phyloP scores from a whole-genome alignment of 768 basidiomycete species.

The Boletus rubroflammeus region DNA sequence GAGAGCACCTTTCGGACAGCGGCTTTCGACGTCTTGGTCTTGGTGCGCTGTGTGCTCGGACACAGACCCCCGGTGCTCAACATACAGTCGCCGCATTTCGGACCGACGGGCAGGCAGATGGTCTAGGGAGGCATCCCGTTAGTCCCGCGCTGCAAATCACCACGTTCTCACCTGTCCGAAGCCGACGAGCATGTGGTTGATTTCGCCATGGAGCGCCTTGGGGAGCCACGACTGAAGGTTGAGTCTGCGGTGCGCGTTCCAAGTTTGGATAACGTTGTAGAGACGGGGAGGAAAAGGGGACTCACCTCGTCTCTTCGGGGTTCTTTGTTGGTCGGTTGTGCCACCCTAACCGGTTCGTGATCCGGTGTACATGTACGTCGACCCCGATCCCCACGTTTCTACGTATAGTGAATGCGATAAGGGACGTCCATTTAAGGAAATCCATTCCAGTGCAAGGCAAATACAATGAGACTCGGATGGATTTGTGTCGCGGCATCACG shows the following conservation, averaged over 20 bases:
- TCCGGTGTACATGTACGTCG: conserved; percentile 93
- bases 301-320: conserved; percentile 83
- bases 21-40: conserved; percentile 19
- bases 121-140: conserved; percentile 37
- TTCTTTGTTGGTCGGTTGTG: conserved; percentile 79
- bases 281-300: not conserved
- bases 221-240: conserved; percentile 87
- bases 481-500: not conserved
- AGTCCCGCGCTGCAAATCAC: not conserved
- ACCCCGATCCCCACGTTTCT: conserved; percentile 92
- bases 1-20: conserved; percentile 3
- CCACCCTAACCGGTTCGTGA: conserved; percentile 92
- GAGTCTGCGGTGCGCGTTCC: conserved; percentile 37
- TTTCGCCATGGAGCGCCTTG: conserved; percentile 63
- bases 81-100: conserved; percentile 62
- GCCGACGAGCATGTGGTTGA: conserved; percentile 78
- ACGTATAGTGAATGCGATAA: not conserved
- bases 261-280: not conserved
- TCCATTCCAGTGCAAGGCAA: not conserved
- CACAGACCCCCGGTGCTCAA: conserved; percentile 55
- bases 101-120: conserved; percentile 62
- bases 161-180: conserved; percentile 67
- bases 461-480: not conserved
- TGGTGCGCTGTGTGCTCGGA: conserved; percentile 52
- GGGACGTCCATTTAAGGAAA: not conserved